Percentiles rank a stretch among this genome's conserved stretches.
phyloP scores from a whole-genome alignment of 2,329 filamentous ascomycete genomes.

The Daldinia sp. region DNA sequence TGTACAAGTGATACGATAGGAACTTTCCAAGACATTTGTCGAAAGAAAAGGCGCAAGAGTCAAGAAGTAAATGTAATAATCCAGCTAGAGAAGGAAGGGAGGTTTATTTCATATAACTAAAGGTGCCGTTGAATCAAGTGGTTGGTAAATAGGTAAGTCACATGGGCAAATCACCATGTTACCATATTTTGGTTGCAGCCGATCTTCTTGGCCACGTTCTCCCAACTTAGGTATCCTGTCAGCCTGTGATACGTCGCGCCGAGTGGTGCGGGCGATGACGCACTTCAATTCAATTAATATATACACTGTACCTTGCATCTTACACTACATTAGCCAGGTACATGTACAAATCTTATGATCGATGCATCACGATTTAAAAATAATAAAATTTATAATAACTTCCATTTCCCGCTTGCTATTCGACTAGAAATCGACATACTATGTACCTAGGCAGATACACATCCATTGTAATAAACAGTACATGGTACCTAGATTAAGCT shows the following conservation, averaged over 20 bases:
- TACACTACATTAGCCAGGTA: neutral
- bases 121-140: constrained; percentile 5
- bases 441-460: too few relatives aligned
- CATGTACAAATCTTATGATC: neutral
- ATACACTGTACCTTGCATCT: neutral
- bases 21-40: neutral
- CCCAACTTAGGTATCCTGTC: too few relatives aligned
- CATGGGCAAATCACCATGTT: constrained; percentile 21
- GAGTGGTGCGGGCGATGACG: constrained; percentile 15
- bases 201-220: constrained; percentile 21
- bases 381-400: neutral
- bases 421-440: too few relatives aligned
- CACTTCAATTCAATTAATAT: constrained; percentile 18
- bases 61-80: neutral
- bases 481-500: too few relatives aligned
- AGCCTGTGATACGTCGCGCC: constrained; percentile 3
- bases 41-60: neutral
- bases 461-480: too few relatives aligned
- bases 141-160: constrained; percentile 15
- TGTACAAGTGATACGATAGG: too few relatives aligned
- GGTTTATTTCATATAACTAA: constrained; percentile 1
- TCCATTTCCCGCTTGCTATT: neutral
- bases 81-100: neutral
- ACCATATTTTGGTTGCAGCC: constrained; percentile 14
- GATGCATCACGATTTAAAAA: too few relatives aligned